A percentile compares a stretch with the other conserved stretches of the same genome.
Evolutionary conservation across 2,329 filamentous ascomycete species (phyloP).

Genomic region (Magnaporthiopsis rhizophila): DNA sequence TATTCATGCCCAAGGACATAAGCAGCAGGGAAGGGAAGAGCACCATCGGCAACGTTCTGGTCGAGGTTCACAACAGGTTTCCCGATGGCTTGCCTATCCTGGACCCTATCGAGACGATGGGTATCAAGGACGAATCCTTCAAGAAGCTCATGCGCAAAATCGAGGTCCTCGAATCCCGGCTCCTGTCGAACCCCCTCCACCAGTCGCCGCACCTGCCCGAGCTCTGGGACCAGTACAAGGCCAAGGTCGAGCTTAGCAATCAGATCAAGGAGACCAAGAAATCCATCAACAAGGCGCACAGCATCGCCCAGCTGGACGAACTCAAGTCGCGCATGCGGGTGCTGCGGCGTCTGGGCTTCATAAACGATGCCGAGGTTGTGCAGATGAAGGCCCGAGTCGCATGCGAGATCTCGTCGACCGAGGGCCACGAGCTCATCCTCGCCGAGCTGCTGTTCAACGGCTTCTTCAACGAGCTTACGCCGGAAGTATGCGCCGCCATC

Average conservation of each 20-base stretch:
- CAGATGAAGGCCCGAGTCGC: constrained; percentile 95
- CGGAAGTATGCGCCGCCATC: constrained; percentile 78
- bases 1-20: constrained; percentile 76
- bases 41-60: constrained; percentile 60
- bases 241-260: constrained; percentile 66
- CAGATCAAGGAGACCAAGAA: constrained; percentile 87
- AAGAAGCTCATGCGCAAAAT: constrained; percentile 93
- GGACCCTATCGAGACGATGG: constrained; percentile 95
- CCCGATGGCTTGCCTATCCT: constrained; percentile 84
- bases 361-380: constrained; percentile 91
- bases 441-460: constrained; percentile 92
- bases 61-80: constrained; percentile 79
- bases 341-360: constrained; percentile 85
- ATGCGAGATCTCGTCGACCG: constrained; percentile 88
- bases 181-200: constrained; percentile 85
- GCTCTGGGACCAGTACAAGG: constrained; percentile 79
- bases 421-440: constrained; percentile 86
- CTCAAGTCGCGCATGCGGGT: constrained; percentile 94
- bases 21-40: constrained; percentile 56
- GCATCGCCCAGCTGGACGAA: constrained; percentile 89
- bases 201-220: constrained; percentile 77
- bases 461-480: constrained; percentile 93
- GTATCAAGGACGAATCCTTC: constrained; percentile 84
- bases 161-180: constrained; percentile 85
- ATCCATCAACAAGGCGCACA: constrained; percentile 74